Evolutionary conservation across 2,329 filamentous ascomycete species (phyloP).

Genomic region (Metarhizium robertsii): DNA sequence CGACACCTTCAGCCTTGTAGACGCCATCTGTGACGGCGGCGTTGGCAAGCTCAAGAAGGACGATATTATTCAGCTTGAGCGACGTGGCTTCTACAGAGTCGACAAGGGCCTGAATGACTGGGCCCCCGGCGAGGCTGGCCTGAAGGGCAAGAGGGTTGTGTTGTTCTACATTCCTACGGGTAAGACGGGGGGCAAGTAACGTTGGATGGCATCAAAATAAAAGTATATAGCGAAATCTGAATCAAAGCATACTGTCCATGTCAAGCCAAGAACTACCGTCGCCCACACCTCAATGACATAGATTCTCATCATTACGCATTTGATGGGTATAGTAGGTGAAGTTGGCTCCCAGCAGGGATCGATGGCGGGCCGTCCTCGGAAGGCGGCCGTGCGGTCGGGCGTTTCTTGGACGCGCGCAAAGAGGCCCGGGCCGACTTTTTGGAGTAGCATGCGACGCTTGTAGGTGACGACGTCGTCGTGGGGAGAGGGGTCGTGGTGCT

Average conservation of each 20-base stretch:
- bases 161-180: constrained; percentile 51
- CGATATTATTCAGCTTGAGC: constrained; percentile 91
- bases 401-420: too few relatives aligned
- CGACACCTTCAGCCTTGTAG: constrained; percentile 63
- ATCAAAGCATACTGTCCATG: not conserved
- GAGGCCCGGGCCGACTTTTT: too few relatives aligned
- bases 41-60: constrained; percentile 70
- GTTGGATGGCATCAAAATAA: not conserved
- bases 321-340: not conserved
- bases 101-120: constrained; percentile 53
- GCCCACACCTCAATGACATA: not conserved
- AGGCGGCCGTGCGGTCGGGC: too few relatives aligned
- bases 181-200: constrained; percentile 14
- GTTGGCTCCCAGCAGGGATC: not conserved
- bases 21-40: constrained; percentile 73
- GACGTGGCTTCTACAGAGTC: constrained; percentile 84
- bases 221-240: not conserved
- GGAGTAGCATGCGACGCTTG: too few relatives aligned
- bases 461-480: too few relatives aligned
- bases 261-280: not conserved
- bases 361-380: too few relatives aligned
- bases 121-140: constrained; percentile 39
- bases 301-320: too few relatives aligned
- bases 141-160: constrained; percentile 39
- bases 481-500: too few relatives aligned